Conservation (phyloP, 2,329 filamentous ascomycete species). For the Zymoseptoria passerinii region DNA sequence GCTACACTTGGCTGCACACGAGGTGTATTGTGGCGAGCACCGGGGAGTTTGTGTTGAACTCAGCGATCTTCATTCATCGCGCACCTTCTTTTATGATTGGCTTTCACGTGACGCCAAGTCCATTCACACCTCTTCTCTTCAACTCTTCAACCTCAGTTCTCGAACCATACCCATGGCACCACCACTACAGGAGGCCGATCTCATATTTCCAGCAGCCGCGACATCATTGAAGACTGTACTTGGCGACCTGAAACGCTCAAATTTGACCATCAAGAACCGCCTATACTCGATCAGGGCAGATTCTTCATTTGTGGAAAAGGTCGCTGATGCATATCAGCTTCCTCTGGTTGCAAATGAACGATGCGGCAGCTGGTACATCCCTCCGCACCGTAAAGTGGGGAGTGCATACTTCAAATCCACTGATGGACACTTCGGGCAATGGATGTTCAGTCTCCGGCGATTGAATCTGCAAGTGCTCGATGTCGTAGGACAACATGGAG, state of each 20-base stretch:
- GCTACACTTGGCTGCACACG: too few relatives aligned
- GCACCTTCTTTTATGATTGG: not conserved
- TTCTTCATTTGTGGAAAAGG: constrained; percentile 60
- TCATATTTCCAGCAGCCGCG: constrained; percentile 48
- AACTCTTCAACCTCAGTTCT: not conserved
- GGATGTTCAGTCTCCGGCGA: constrained; percentile 78
- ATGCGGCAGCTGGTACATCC: constrained; percentile 93
- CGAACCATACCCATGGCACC: not conserved
- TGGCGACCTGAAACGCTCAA: constrained; percentile 63
- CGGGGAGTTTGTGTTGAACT: not conserved
- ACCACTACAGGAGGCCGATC: constrained; percentile 23
- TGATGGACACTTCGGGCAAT: constrained; percentile 84
- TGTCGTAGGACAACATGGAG: constrained; percentile 57
- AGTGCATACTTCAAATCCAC: constrained; percentile 97
- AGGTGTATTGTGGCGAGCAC: too few relatives aligned
- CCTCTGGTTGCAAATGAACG: constrained; percentile 87
- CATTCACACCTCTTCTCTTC: not conserved
- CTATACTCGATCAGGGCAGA: constrained; percentile 71
- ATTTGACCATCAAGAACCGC: constrained; percentile 72
- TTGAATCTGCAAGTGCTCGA: constrained; percentile 76
- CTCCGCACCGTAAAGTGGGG: constrained; percentile 53
- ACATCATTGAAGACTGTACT: constrained; percentile 63
- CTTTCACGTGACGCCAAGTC: not conserved
- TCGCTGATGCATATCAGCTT: constrained; percentile 49
- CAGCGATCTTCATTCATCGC: not conserved